phyloP scores from a whole-genome alignment of 2,329 filamentous ascomycete genomes.

The Trichophyton simii region DNA sequence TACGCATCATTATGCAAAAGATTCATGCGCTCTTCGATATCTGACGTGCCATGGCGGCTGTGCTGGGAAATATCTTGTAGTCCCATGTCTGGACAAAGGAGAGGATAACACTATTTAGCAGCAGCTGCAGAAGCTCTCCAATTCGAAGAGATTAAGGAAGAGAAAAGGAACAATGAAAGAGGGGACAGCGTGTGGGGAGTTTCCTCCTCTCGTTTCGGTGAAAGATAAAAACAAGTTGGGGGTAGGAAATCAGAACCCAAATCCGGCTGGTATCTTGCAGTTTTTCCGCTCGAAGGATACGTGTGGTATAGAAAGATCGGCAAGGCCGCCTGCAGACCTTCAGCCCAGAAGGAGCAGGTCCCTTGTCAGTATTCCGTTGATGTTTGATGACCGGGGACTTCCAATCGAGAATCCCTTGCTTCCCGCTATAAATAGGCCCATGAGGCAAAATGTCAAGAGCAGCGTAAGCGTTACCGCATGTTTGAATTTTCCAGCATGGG shows the following conservation, averaged over 20 bases:
- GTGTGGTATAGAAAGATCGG: background rate
- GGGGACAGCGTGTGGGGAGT: too few relatives aligned
- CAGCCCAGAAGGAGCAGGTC: background rate
- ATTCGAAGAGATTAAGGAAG: too few relatives aligned
- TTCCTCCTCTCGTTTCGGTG: too few relatives aligned
- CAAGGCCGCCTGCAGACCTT: background rate
- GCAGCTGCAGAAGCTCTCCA: too few relatives aligned
- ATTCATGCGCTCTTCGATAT: background rate
- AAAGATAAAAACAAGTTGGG: too few relatives aligned
- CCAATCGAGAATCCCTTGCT: background rate
- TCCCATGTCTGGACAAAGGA: background rate
- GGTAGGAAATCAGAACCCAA: too few relatives aligned
- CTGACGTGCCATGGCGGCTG: background rate
- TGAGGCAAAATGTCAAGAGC: background rate
- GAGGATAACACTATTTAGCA: too few relatives aligned
- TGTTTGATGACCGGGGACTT: background rate
- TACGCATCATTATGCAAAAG: background rate
- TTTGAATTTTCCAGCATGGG: background rate
- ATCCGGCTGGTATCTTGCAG: too few relatives aligned
- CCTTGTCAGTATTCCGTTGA: background rate
- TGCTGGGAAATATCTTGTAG: background rate
- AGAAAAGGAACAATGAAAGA: too few relatives aligned
- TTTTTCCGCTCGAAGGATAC: too few relatives aligned
- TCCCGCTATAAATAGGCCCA: background rate
- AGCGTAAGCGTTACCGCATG: background rate